Conservation (phyloP, 352 stramenopile genomes). For the Paralagenidium karlingii region DNA sequence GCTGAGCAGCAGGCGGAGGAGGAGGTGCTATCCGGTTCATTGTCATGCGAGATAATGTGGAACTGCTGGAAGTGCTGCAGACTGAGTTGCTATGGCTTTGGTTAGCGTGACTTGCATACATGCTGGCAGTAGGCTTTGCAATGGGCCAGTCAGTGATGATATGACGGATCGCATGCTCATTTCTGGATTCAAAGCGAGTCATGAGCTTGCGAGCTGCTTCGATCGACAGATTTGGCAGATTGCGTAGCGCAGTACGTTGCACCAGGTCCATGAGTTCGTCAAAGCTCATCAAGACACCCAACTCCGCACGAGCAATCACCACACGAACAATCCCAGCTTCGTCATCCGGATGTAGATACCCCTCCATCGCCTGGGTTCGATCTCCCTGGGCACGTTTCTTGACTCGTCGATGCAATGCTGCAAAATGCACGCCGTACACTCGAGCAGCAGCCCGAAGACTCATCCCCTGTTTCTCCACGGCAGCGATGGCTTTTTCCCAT, state of each 20-base stretch:
- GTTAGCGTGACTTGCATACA: too few relatives aligned
- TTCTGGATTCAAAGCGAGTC: conserved; percentile 31
- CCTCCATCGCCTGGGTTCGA: conserved; percentile 4
- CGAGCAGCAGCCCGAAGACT: conserved; percentile 32
- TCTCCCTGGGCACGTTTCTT: conserved; percentile 32
- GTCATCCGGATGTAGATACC: conserved; percentile 38
- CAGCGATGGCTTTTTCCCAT: conserved; percentile 43
- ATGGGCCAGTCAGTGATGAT: conserved; percentile 31
- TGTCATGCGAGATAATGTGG: too few relatives aligned
- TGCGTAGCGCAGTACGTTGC: conserved; percentile 30
- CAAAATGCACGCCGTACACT: conserved; percentile 41
- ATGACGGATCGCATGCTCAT: conserved; percentile 32
- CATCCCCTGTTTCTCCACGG: conserved; percentile 41
- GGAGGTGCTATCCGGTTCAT: too few relatives aligned
- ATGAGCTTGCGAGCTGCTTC: conserved; percentile 31
- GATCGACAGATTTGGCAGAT: conserved; percentile 45
- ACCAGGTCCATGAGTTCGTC: conserved; percentile 46
- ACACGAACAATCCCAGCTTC: conserved; percentile 42
- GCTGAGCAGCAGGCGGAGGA: too few relatives aligned
- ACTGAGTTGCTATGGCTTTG: too few relatives aligned
- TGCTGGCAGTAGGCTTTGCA: background rate
- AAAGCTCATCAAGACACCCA: conserved; percentile 58
- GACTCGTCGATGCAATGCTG: conserved; percentile 33
- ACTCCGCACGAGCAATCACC: conserved; percentile 30
- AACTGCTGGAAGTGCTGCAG: too few relatives aligned